These are phyloP conservation scores for Smallanthus sonchifolius DNA, from an alignment of 129 eudicot species.

Conservation along the genomic window DNA sequence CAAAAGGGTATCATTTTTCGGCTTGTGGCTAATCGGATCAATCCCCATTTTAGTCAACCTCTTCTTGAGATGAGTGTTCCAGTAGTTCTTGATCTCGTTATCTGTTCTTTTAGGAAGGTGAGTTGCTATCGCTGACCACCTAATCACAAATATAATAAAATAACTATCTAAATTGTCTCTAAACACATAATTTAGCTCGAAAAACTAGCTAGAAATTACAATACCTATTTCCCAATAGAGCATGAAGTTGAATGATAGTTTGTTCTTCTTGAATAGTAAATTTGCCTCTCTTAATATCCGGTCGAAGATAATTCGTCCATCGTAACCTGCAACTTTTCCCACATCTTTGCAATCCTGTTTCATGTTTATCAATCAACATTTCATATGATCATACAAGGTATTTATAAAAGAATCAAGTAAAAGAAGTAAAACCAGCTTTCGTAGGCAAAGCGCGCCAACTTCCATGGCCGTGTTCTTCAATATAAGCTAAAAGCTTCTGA, in stretches of 20 bases:
- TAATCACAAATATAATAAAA: conserved; percentile 18
- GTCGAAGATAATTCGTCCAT: conserved; percentile 91
- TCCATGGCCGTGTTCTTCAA: conserved; percentile 93
- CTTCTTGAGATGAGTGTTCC: conserved; percentile 84
- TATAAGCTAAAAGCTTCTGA: conserved; percentile 77
- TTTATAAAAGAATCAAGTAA: background rate
- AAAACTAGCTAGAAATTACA: background rate
- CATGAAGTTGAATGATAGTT: conserved; percentile 97
- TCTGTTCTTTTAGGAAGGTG: conserved; percentile 74
- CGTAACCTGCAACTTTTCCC: conserved; percentile 93
- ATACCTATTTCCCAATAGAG: conserved; percentile 92
- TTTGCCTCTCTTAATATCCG: conserved; percentile 94
- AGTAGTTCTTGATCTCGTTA: conserved; percentile 71
- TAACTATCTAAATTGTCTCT: background rate
- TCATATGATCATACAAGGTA: background rate
- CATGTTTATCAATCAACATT: conserved; percentile 12
- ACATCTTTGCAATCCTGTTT: conserved; percentile 84
- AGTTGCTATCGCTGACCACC: conserved; percentile 91
- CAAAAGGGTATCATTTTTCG: conserved; percentile 53
- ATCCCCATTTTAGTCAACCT: conserved; percentile 70
- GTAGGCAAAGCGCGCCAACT: conserved; percentile 94
- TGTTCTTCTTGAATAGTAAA: conserved; percentile 91
- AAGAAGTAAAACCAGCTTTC: conserved; percentile 64
- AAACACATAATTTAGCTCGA: background rate
- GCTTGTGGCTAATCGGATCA: conserved; percentile 84